Evolutionary conservation across 148 eudicot genomes (phyloP).

Genomic region (Rhododendron williamsianum): DNA sequence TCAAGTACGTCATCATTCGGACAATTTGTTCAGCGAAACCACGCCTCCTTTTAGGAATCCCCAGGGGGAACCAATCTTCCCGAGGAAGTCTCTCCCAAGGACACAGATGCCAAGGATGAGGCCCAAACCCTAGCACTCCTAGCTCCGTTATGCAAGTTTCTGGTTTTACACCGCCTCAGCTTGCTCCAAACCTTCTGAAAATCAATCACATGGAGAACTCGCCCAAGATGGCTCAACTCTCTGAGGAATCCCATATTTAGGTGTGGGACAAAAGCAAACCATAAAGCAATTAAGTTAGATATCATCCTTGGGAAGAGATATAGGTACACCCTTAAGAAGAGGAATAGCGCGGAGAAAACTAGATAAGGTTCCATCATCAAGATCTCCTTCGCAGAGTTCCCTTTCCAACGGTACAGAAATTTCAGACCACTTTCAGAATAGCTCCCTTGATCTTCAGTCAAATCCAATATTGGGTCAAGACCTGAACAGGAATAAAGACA

Average conservation of each 20-base stretch:
- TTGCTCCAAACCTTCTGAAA: constrained; percentile 33
- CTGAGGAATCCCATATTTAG: constrained; percentile 33
- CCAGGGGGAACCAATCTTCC: constrained; percentile 18
- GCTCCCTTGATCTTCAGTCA: constrained; percentile 10
- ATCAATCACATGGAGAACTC: constrained; percentile 28
- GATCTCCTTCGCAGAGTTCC: constrained; percentile 26
- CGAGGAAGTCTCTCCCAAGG: constrained; percentile 38
- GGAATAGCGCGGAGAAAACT: constrained; percentile 25
- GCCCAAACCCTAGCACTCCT: constrained; percentile 46
- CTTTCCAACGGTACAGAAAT: constrained; percentile 26
- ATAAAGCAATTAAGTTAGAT: constrained; percentile 22
- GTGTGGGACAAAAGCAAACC: constrained; percentile 24
- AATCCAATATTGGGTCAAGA: constrained; percentile 24
- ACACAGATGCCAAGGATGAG: constrained; percentile 41
- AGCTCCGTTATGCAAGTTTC: constrained; percentile 39
- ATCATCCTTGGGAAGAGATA: constrained; percentile 32
- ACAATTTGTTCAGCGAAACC: too few species aligned
- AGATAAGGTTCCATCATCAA: constrained; percentile 34
- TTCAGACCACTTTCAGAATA: background rate
- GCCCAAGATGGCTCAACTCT: constrained; percentile 40
- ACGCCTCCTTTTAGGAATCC: constrained; percentile 11
- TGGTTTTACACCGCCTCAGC: constrained; percentile 34
- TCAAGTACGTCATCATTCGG: background rate
- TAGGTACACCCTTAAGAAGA: constrained; percentile 32
- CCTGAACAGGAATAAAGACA: constrained; percentile 17